A percentile compares a stretch with the other conserved stretches of the same genome.
Evolutionary conservation across 2,329 filamentous ascomycete species (phyloP).

Genomic region (Fusarium siculi): DNA sequence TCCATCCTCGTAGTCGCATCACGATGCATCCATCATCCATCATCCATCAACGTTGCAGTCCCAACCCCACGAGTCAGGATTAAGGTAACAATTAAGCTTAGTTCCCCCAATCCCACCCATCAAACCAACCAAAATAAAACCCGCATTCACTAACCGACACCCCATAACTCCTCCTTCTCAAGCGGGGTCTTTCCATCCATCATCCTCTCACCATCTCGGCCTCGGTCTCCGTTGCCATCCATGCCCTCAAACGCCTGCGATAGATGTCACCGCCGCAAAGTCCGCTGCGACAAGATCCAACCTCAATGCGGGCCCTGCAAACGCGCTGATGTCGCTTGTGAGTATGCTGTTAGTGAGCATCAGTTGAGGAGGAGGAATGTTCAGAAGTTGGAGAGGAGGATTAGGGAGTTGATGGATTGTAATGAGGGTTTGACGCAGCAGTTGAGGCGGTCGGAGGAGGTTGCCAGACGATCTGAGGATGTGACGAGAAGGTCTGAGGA

Average conservation of each 20-base stretch:
- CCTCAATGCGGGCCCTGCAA: constrained; percentile 51
- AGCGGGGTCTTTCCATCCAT: constrained; percentile 23
- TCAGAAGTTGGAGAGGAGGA: constrained; percentile 49
- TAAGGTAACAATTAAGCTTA: constrained; percentile 28
- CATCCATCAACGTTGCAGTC: not conserved
- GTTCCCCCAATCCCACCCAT: not conserved
- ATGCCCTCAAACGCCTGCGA: constrained; percentile 49
- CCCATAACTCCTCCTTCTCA: constrained; percentile 16
- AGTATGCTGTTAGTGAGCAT: constrained; percentile 49
- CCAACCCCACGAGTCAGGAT: constrained; percentile 29
- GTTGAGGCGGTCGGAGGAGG: constrained; percentile 15
- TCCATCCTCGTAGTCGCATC: not conserved
- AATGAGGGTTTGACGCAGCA: constrained; percentile 37
- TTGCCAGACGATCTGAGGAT: not conserved
- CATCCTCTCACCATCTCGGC: constrained; percentile 18
- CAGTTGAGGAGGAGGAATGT: constrained; percentile 46
- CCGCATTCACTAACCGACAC: not conserved
- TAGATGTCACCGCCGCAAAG: constrained; percentile 55
- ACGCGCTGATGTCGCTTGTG: constrained; percentile 48
- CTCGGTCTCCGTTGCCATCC: constrained; percentile 23
- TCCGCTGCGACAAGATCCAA: constrained; percentile 52
- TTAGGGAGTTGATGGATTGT: constrained; percentile 47
- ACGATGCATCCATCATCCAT: not conserved
- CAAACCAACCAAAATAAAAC: not conserved
- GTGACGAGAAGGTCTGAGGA: not conserved